Evolutionary conservation across 1,284 basidiomycete species (phyloP).

Genomic region (Heterobasidion annosum): DNA sequence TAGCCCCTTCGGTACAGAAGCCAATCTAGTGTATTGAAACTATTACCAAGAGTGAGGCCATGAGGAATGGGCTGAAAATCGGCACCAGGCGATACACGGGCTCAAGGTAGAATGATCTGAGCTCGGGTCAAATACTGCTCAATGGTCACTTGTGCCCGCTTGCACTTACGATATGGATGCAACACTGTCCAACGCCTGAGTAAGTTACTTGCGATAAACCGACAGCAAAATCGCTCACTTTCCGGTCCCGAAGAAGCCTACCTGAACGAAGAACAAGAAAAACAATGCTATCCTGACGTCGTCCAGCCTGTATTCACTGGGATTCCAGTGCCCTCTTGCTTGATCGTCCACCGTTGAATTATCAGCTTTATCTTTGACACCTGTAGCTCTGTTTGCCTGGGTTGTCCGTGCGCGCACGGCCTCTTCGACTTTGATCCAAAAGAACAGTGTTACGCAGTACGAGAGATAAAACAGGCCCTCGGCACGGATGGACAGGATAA

Average conservation of each 20-base stretch:
- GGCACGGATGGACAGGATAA: slow-evolving; percentile 76
- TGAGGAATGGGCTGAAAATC: slow-evolving; percentile 81
- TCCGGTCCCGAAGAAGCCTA: slow-evolving; percentile 85
- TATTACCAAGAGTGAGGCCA: slow-evolving; percentile 56
- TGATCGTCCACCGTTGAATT: background rate
- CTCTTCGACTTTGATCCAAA: slow-evolving; percentile 69
- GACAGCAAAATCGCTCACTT: slow-evolving; percentile 45
- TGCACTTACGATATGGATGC: slow-evolving; percentile 74
- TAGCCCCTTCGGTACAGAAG: background rate
- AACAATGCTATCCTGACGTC: slow-evolving; percentile 74
- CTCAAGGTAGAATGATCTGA: slow-evolving; percentile 80
- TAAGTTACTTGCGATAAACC: background rate
- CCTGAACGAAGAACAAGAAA: slow-evolving; percentile 83
- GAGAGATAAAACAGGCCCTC: slow-evolving; percentile 77
- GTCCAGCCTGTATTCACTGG: slow-evolving; percentile 44
- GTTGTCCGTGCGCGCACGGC: slow-evolving; percentile 23
- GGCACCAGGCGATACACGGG: slow-evolving; percentile 87
- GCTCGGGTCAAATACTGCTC: slow-evolving; percentile 4
- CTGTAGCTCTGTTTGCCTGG: background rate
- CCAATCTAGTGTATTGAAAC: background rate
- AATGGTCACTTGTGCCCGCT: background rate
- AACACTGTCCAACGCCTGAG: slow-evolving; percentile 40
- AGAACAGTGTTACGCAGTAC: slow-evolving; percentile 53
- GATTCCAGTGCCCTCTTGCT: slow-evolving; percentile 1
- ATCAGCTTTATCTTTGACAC: slow-evolving; percentile 4